phyloP scores from a whole-genome alignment of 306 rosid species.

The Gleditsia sinensis region DNA sequence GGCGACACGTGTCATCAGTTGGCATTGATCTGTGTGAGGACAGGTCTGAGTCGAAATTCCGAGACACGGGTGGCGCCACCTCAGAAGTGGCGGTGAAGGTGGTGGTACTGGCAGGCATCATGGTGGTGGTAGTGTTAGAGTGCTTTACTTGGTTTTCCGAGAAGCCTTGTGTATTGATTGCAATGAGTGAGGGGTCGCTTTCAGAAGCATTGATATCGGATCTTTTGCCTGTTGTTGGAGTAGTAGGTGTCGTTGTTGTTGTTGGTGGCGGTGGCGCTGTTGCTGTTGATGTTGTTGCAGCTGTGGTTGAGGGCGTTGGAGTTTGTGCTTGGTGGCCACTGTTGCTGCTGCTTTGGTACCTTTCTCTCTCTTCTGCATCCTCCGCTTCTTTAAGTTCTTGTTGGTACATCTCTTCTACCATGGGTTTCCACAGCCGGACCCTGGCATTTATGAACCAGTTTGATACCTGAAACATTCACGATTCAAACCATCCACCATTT shows the following conservation, averaged over 20 bases:
- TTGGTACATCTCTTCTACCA: slow-evolving; percentile 99
- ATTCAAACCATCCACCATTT: neutral
- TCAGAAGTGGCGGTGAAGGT: slow-evolving; percentile 37
- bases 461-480: slow-evolving; percentile 64
- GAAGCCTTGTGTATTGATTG: slow-evolving; percentile 61
- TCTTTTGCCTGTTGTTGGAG: slow-evolving; percentile 55
- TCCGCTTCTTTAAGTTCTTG: slow-evolving; percentile 78
- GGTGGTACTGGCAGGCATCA: neutral
- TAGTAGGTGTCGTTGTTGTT: slow-evolving; percentile 27
- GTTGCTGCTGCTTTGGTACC: slow-evolving; percentile 44
- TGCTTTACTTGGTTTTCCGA: slow-evolving; percentile 62
- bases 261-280: slow-evolving; percentile 34
- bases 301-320: slow-evolving; percentile 55
- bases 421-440: slow-evolving; percentile 99
- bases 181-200: slow-evolving; percentile 71
- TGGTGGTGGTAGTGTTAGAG: slow-evolving; percentile 17
- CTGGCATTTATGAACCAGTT: slow-evolving; percentile 99
- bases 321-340: slow-evolving; percentile 57
- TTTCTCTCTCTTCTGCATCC: slow-evolving; percentile 38
- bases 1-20: slow-evolving; percentile 64
- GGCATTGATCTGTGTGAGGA: slow-evolving; percentile 35
- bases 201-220: slow-evolving; percentile 66
- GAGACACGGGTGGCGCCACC: slow-evolving; percentile 45
- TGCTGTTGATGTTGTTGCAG: slow-evolving; percentile 28
- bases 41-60: slow-evolving; percentile 32